A percentile compares a stretch with the other conserved stretches of the same genome.
Conservation (phyloP, 495 filamentous ascomycete genomes). For the Penicillium flavigenum region DNA sequence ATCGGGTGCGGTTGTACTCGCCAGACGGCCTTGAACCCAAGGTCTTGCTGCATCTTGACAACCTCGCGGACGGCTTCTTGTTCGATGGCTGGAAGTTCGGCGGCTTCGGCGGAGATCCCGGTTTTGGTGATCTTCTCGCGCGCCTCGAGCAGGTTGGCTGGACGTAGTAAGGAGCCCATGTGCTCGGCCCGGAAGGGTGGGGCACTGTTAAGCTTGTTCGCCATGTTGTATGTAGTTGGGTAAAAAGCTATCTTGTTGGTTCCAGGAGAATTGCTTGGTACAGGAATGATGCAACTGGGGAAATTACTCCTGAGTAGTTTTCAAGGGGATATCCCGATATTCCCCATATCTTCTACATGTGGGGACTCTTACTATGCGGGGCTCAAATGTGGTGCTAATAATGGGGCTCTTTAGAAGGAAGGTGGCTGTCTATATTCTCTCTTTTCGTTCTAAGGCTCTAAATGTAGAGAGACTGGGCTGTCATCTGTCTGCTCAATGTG, state of each 20-base stretch:
- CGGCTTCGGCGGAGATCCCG: conserved; percentile 38
- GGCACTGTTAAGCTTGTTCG: conserved; percentile 25
- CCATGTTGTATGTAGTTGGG: conserved; percentile 14
- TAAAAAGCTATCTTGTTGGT: not conserved
- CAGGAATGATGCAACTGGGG: not conserved
- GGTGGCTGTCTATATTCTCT: not conserved
- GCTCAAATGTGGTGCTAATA: not conserved
- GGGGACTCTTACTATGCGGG: not conserved
- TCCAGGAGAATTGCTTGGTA: not conserved
- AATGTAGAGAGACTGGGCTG: not conserved
- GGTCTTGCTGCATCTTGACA: conserved; percentile 59
- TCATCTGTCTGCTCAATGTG: not conserved
- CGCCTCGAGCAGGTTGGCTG: conserved; percentile 57
- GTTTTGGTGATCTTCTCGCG: conserved; percentile 51
- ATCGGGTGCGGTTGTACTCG: conserved; percentile 58
- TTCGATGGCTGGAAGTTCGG: conserved; percentile 48
- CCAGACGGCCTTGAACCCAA: conserved; percentile 65
- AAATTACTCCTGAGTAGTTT: not conserved
- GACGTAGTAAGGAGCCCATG: conserved; percentile 68
- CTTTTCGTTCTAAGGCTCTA: not conserved
- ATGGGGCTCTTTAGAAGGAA: not conserved
- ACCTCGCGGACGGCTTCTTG: conserved; percentile 58
- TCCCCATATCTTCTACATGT: conserved; percentile 1
- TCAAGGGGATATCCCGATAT: no score
- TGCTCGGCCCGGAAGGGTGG: conserved; percentile 74